Evolutionary conservation across 2,329 filamentous ascomycete genomes (phyloP), one percentile per base, ranked within the genome.

Genomic region (Fusarium ramigenum): DNA sequence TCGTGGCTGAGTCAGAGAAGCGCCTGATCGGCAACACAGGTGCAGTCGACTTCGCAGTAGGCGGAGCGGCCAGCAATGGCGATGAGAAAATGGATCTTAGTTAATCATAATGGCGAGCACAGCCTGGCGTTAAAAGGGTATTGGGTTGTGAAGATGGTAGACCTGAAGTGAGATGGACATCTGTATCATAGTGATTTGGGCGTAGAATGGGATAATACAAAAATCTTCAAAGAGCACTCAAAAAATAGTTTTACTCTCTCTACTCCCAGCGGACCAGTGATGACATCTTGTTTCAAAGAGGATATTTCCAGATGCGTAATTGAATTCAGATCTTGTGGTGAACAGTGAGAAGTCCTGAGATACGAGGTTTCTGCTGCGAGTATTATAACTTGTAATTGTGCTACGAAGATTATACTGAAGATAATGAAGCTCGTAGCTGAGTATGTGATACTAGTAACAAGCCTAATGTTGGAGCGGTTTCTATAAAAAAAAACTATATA

Each of bases 11-110:
- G 73, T 97, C 93, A 68, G 96, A 98, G 85, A 96, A 95, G 86
- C 90, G 95, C 44, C 91, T 99, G 73, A 98, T 99, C 81, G 94
- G 95, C 71, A 92, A 97, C 71, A 90, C 93, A 70, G 96, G 96
- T 32, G 86, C 85, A 30, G 96, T 97, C 34, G 93, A 91, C 69
- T 91, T 98, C 78, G 81, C 87, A 21, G 84, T 85, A 25, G 79
- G 47, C 18, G 44, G 61, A 32, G 62, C 62, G 68, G 76, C 46
- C 60, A 40, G 59, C 60, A 75, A 79, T 47, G 63, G 72, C 32
- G 91, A 88, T 36, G 84, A 85, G 75, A 82, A 77, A 75, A 86
- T 86, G 84, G 84, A 86, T 73, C 77, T 85, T 61, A 85, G 83
- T 80, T 86, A 80, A 80, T 57, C 65, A 52, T 59, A 56, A 73